phyloP scores from a whole-genome alignment of 345 rosid species.

The Moricandia moricandioides region DNA sequence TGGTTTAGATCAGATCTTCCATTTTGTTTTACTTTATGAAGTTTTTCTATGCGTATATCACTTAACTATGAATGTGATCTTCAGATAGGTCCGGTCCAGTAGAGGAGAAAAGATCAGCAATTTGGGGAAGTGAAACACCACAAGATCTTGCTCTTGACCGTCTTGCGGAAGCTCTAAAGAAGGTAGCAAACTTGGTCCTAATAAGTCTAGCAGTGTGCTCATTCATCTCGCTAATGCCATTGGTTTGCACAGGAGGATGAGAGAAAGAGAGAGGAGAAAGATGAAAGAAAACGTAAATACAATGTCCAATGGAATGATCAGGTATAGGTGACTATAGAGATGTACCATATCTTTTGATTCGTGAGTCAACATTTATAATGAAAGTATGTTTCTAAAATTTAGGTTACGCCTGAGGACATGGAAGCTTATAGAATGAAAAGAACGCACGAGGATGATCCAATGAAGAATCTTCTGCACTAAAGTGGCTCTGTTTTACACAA shows the following conservation, averaged over 20 bases:
- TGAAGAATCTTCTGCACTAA: conserved; percentile 49
- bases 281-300: conserved; percentile 46
- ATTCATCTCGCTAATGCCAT: not conserved
- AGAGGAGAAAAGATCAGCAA: conserved; percentile 49
- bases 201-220: not conserved
- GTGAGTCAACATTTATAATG: not conserved
- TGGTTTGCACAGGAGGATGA: conserved; percentile 44
- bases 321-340: not conserved
- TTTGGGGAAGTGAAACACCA: conserved; percentile 59
- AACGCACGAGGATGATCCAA: conserved; percentile 51
- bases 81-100: conserved; percentile 40
- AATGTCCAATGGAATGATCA: conserved; percentile 1
- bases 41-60: not conserved
- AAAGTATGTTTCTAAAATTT: not conserved
- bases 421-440: conserved; percentile 61
- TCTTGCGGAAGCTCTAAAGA: conserved; percentile 47
- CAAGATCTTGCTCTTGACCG: conserved; percentile 50
- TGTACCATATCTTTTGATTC: not conserved
- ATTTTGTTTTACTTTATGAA: not conserved
- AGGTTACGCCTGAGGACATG: conserved; percentile 55
- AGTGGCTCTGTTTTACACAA: too few relatives aligned
- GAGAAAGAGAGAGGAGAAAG: conserved; percentile 49
- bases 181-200: conserved; percentile 34
- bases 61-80: not conserved
- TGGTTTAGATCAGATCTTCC: conserved; percentile 33